Conservation (phyloP, 768 basidiomycete species). For the Astraeus odoratus region DNA sequence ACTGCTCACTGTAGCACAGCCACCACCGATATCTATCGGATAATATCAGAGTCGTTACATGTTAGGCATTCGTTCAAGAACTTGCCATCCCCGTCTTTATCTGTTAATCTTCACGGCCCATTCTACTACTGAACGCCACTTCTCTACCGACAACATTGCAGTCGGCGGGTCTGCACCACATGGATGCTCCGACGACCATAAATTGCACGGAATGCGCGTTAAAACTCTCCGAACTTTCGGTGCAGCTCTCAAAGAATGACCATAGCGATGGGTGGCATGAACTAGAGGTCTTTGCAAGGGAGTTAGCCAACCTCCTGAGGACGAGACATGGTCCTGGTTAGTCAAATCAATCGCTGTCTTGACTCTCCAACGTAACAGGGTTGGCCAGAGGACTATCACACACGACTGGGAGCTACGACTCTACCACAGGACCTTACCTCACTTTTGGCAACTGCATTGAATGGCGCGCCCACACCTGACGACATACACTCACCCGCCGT, state of each 20-base stretch:
- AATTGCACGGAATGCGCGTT: slow-evolving; percentile 23
- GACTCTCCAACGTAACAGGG: slow-evolving; percentile 11
- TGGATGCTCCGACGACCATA: slow-evolving; percentile 2
- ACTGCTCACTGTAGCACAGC: slow-evolving; percentile 1
- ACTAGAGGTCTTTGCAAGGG: slow-evolving; percentile 45
- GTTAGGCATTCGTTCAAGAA: too few relatives aligned
- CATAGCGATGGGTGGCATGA: slow-evolving; percentile 38
- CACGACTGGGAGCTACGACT: slow-evolving; percentile 54
- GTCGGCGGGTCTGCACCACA: neutral
- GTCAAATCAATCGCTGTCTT: slow-evolving; percentile 8
- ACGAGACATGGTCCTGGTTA: slow-evolving; percentile 46
- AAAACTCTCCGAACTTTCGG: slow-evolving; percentile 28
- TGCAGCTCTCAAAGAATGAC: slow-evolving; percentile 26
- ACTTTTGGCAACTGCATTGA: slow-evolving; percentile 50
- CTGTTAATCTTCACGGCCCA: too few relatives aligned
- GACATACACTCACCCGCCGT: slow-evolving; percentile 43
- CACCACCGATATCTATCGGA: slow-evolving; percentile 1
- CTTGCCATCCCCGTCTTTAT: too few relatives aligned
- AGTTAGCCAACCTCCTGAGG: slow-evolving; percentile 58
- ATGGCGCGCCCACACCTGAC: slow-evolving; percentile 40
- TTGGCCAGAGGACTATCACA: slow-evolving; percentile 60
- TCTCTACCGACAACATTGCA: neutral
- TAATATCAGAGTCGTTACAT: neutral
- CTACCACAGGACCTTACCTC: slow-evolving; percentile 61
- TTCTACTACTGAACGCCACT: too few relatives aligned